Evolutionary conservation across 2,329 filamentous ascomycete genomes (phyloP).

Genomic region (Aureobasidium leucospermi): DNA sequence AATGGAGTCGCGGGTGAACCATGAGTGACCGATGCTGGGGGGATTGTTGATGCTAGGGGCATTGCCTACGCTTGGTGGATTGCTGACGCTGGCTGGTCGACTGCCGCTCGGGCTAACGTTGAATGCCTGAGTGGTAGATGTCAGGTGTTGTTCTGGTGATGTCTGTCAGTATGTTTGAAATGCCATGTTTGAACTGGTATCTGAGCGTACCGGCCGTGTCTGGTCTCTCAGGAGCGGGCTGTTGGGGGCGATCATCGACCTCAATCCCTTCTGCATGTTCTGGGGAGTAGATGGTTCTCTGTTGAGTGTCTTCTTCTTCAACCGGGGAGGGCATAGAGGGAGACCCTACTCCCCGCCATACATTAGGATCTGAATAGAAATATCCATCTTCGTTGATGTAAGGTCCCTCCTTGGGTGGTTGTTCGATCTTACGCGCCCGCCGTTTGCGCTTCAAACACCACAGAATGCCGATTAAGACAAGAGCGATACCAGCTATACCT

Average conservation of each 20-base stretch:
- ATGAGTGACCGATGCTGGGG: not conserved
- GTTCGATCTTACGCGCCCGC: not conserved
- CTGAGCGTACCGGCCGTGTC: not conserved
- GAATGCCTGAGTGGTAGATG: not conserved
- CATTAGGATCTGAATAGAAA: not conserved
- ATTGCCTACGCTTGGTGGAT: not conserved
- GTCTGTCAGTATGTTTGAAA: not conserved
- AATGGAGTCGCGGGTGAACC: constrained; percentile 5
- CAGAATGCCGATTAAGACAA: not conserved
- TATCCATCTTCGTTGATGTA: not conserved
- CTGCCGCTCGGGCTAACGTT: not conserved
- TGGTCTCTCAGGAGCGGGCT: not conserved
- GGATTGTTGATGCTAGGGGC: not conserved
- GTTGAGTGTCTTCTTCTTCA: not conserved
- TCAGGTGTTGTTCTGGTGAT: not conserved
- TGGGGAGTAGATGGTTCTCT: not conserved
- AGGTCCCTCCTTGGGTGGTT: not conserved
- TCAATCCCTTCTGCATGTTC: constrained; percentile 2
- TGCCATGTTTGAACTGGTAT: too few relatives aligned
- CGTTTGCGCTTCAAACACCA: not conserved
- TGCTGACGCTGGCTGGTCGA: not conserved
- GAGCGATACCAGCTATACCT: not conserved
- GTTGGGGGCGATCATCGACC: not conserved
- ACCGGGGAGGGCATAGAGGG: not conserved
- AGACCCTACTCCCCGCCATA: not conserved